Base-by-base conservation (phyloP, 1,139 yeast genomes). In the Meyerozyma carpophila region DNA sequence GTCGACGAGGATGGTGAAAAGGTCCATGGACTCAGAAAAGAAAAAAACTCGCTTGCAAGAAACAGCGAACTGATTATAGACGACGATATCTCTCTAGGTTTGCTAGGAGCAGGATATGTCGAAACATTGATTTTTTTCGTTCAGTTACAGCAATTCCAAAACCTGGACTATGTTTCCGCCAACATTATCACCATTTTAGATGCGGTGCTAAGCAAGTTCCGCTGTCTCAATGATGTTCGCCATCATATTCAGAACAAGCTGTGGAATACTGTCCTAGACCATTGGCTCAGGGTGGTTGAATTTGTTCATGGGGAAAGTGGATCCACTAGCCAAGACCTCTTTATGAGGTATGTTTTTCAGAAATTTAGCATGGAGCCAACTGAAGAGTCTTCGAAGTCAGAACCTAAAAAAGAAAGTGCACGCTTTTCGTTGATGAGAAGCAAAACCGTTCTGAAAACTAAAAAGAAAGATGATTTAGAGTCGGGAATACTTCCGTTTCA, bases 91-190 rank as follows among this genome's bases (percentile, higher is more conserved):
- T 61, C 59, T 32, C 44, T 50, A 10, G 48, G 56, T 11, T 53
- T 68, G 31, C 50, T 51, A 18, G 73, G 70, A 47, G 52, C 65
- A 2, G 69, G 75, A 13, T 49, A 67, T 2, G 56, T 63, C 8
- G 74, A 71, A 47, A 49, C 72, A 0, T 45, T 72, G 20, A 56
- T 71, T 2, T 57, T 68, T 29, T 72, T 68, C 50, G 53, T 70
- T 32, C 77, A 73, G 51, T 56, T 73, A 27, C 73, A 70, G 48
- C 75, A 67, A 49, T 67, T 71, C 44, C 77, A 72, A 49, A 63
- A 68, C 44, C 55, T 65, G 0, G 75, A 70, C 26, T 73, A 52
- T 44, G 58, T 72, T 36, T 54, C 74, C 0, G 39, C 47, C 4
- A 67, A 66, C 38, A 49, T 71, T 31, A 49, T 57, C 1, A 41